Evolutionary conservation across 805 yeast species (phyloP).

Genomic region (Tetrapisispora taiwanensis): DNA sequence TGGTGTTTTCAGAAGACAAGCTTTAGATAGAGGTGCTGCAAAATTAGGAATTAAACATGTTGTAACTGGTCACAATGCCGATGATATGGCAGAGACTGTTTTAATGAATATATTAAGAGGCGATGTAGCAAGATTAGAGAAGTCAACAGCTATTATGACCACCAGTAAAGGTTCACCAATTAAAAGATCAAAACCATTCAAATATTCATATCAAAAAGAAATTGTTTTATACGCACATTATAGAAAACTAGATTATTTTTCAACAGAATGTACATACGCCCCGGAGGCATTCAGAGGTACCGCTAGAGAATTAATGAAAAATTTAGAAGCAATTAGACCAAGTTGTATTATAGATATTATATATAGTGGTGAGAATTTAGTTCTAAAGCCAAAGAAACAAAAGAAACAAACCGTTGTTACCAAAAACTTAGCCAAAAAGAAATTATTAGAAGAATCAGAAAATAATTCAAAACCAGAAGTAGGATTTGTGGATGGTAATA

Average conservation of each 20-base stretch:
- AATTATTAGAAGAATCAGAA: constrained; percentile 12
- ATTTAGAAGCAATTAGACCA: constrained; percentile 82
- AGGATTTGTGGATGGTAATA: constrained; percentile 50
- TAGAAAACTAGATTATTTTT: constrained; percentile 86
- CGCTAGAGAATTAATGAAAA: constrained; percentile 84
- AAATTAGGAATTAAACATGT: constrained; percentile 78
- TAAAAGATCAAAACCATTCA: constrained; percentile 90
- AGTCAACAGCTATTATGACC: constrained; percentile 79
- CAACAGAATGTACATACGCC: constrained; percentile 96
- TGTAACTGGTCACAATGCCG: constrained; percentile 98
- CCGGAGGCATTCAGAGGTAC: constrained; percentile 99
- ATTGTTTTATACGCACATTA: constrained; percentile 96
- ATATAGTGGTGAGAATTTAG: constrained; percentile 82
- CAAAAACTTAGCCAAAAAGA: constrained; percentile 12
- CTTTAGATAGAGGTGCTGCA: constrained; percentile 90
- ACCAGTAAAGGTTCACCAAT: constrained; percentile 78
- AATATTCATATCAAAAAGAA: constrained; percentile 92
- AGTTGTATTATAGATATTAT: constrained; percentile 90
- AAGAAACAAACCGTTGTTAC: constrained; percentile 27
- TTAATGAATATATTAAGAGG: constrained; percentile 91
- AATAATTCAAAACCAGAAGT: constrained; percentile 1
- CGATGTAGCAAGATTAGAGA: constrained; percentile 87
- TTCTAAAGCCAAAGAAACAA: constrained; percentile 47
- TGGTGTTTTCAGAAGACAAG: constrained; percentile 94
- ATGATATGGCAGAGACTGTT: constrained; percentile 98